Percentiles rank a stretch among this genome's conserved stretches.
phyloP scores from a whole-genome alignment of 495 filamentous ascomycete genomes.

The Trichoderma asperelloides region DNA sequence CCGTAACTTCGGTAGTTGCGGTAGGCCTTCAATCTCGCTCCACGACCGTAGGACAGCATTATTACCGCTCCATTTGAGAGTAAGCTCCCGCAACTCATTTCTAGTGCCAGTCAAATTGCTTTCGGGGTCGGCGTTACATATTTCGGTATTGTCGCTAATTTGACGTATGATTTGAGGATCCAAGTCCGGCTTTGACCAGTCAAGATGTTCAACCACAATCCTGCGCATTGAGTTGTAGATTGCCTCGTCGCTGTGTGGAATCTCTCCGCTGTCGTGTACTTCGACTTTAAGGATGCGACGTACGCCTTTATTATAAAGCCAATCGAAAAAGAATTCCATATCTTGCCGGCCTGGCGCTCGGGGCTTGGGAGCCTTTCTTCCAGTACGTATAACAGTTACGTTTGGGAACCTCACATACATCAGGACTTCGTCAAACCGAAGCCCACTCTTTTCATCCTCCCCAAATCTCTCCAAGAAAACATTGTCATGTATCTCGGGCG shows the following conservation, averaged over 20 bases:
- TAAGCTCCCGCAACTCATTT: neutral
- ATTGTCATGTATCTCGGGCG: neutral
- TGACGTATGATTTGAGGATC: constrained; percentile 11
- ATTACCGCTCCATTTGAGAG: constrained; percentile 3
- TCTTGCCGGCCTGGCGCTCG: constrained; percentile 12
- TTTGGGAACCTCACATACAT: constrained; percentile 18
- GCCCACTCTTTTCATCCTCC: neutral
- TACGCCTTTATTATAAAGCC: no score
- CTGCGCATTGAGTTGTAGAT: constrained; percentile 14
- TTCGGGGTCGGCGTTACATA: no score
- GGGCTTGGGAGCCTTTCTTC: neutral
- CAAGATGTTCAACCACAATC: constrained; percentile 16
- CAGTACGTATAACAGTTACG: constrained; percentile 8
- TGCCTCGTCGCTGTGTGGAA: constrained; percentile 18
- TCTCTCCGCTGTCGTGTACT: no score
- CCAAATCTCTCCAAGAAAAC: constrained; percentile 9
- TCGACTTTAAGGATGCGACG: no score
- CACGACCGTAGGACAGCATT: no score
- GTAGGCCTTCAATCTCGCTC: no score
- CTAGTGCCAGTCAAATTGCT: no score
- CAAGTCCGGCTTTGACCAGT: constrained; percentile 21
- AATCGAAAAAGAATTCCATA: constrained; percentile 13
- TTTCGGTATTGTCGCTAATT: neutral
- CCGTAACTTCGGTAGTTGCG: no score
- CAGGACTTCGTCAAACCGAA: constrained; percentile 18